Evolutionary conservation across 352 stramenopile genomes (phyloP), one percentile per base, ranked within the genome.

Genomic region (Phytopythium ostracodes): DNA sequence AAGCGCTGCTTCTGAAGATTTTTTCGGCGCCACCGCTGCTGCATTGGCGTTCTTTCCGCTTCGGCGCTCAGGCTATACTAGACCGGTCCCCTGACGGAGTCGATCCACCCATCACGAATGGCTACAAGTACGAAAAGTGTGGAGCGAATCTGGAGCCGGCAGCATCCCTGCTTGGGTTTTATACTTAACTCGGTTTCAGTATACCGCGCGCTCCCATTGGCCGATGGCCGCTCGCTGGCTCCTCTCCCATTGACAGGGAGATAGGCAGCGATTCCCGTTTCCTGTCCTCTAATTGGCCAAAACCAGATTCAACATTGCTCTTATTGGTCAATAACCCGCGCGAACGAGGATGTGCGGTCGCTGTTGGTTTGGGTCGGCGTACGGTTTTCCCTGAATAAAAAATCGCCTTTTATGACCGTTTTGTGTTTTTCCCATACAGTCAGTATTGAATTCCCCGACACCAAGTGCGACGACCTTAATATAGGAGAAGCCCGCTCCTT

Each of bases 101-200:
- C n/a, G n/a, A n/a, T 49, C 22, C 44, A 51, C 44, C 44, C 44
- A 51, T 31, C 44, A 51, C 44, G 44, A 12, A 51, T 49, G 44
- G 44, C 44, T 51, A 31, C 44, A 49, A 25, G 1, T 1, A 6
- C 18, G n/a, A 47, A 47, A 43, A 18, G 38, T 15, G 10, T 43
- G 40, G 17, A 15, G 24, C 43, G 49, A 55, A 55, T 55, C 49
- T 55, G 17, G 49, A 27, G 49, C 44, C 11, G 42, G 22, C 42
- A 49, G 4, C 17, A 49, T 49, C 18, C 42, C 8, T 49, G 38
- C 38, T 44, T 44, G 38, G 38, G 2, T 18, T 49, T 25, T 24
- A 49, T 49, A n/a, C 31, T 51, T 31, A 25, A 17, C 24, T 33
- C 18, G 46, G 5, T 22, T 11, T 52, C 14, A 11, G 22, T 35